These are phyloP conservation scores for Grosmannia clavigera DNA, from an alignment of 2,329 filamentous ascomycete genomes.

Conservation along the genomic window DNA sequence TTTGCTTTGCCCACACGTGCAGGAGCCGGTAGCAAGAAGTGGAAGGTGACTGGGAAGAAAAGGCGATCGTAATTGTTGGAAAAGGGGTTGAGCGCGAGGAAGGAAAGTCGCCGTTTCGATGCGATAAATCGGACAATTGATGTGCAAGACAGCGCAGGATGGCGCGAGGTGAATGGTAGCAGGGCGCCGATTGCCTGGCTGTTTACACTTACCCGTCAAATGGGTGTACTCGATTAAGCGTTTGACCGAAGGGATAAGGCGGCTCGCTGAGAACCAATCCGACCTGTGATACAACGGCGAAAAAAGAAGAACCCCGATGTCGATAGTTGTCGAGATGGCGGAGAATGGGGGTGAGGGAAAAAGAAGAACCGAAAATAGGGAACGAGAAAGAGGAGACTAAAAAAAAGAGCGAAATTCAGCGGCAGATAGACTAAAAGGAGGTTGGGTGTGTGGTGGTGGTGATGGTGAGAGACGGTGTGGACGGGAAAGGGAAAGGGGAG, in stretches of 20 bases:
- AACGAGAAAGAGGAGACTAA: not conserved
- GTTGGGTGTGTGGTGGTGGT: not conserved
- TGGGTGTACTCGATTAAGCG: not conserved
- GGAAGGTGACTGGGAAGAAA: no score
- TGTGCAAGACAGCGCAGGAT: not conserved
- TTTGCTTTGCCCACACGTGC: no score
- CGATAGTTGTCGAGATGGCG: no score
- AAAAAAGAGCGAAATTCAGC: not conserved
- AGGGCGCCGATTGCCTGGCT: not conserved
- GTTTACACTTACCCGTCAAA: not conserved
- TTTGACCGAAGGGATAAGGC: not conserved
- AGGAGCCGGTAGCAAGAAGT: no score
- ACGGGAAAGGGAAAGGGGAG: not conserved
- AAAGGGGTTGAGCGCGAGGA: no score
- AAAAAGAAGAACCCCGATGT: not conserved
- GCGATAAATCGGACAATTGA: not conserved
- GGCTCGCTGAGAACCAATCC: not conserved
- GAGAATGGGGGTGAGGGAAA: not conserved
- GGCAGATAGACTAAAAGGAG: not conserved
- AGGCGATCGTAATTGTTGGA: no score
- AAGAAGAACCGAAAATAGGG: not conserved
- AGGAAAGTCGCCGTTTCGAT: no score
- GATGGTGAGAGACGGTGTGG: slow-evolving; percentile 1
- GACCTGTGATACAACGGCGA: not conserved
- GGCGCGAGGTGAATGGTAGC: not conserved